Evolutionary conservation across 2,329 filamentous ascomycete species (phyloP).

Genomic region (Ramularia endophylla): DNA sequence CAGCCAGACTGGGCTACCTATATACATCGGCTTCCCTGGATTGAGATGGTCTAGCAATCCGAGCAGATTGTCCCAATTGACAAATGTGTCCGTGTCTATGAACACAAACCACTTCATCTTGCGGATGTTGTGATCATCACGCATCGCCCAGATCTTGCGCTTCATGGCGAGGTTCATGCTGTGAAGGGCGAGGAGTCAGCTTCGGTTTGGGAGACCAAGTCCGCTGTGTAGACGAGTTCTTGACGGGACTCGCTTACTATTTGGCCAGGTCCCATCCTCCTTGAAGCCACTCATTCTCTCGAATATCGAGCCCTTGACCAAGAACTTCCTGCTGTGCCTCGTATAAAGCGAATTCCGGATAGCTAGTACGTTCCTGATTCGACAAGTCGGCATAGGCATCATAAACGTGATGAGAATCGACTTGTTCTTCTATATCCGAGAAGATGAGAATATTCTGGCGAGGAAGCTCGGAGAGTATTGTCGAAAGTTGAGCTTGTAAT

Average conservation of each 20-base stretch:
- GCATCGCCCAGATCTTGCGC: slow-evolving; percentile 40
- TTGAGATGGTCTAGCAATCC: slow-evolving; percentile 43
- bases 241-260: slow-evolving; percentile 46
- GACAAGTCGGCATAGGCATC: slow-evolving; percentile 23
- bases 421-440: slow-evolving; percentile 42
- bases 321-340: neutral
- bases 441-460: slow-evolving; percentile 38
- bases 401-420: slow-evolving; percentile 33
- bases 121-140: no score
- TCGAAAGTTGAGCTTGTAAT: slow-evolving; percentile 38
- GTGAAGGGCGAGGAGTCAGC: neutral
- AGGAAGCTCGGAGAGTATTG: slow-evolving; percentile 36
- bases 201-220: no score
- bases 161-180: slow-evolving; percentile 38
- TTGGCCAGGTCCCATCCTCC: slow-evolving; percentile 46
- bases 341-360: neutral
- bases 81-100: slow-evolving; percentile 46
- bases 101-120: slow-evolving; percentile 46
- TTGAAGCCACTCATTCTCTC: neutral
- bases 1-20: slow-evolving; percentile 41
- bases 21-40: slow-evolving; percentile 36
- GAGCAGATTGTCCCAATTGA: slow-evolving; percentile 36
- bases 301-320: neutral
- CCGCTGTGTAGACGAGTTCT: no score
- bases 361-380: neutral